phyloP scores from a whole-genome alignment of 2,329 filamentous ascomycete species.

The Stachybotrys elegans region DNA sequence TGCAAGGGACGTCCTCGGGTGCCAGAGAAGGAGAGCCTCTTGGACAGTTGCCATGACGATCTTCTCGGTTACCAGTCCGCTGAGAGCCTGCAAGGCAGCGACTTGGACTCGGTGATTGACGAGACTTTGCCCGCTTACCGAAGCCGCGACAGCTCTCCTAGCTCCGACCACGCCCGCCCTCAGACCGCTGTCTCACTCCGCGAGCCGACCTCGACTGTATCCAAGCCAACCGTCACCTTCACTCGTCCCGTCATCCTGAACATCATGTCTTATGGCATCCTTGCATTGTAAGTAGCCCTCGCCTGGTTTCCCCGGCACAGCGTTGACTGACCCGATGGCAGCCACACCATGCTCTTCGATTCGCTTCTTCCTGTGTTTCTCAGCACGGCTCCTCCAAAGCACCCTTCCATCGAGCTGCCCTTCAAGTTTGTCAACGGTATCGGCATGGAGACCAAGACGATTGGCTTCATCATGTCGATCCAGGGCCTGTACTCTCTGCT shows the following conservation, averaged over 20 bases:
- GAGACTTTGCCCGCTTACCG: slow-evolving; percentile 66
- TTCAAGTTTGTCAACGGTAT: slow-evolving; percentile 90
- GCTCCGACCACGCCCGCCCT: slow-evolving; percentile 28
- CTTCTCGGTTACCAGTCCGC: slow-evolving; percentile 54
- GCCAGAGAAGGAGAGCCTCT: slow-evolving; percentile 57
- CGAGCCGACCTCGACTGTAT: slow-evolving; percentile 17
- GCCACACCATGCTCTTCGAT: slow-evolving; percentile 96
- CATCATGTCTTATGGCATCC: slow-evolving; percentile 83
- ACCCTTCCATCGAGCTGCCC: slow-evolving; percentile 56
- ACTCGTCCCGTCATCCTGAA: slow-evolving; percentile 81
- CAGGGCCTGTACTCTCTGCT: slow-evolving; percentile 89
- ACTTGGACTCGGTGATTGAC: slow-evolving; percentile 27
- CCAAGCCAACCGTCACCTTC: slow-evolving; percentile 53
- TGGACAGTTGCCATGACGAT: slow-evolving; percentile 56
- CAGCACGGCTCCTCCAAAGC: slow-evolving; percentile 56
- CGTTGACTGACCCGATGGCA: slow-evolving; percentile 30
- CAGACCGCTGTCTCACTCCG: slow-evolving; percentile 9
- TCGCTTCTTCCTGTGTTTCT: slow-evolving; percentile 90
- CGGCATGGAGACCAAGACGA: slow-evolving; percentile 73
- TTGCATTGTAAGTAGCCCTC: slow-evolving; percentile 75
- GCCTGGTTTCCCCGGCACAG: not conserved
- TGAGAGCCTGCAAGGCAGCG: slow-evolving; percentile 5
- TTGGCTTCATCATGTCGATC: slow-evolving; percentile 81
- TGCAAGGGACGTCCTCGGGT: slow-evolving; percentile 31
- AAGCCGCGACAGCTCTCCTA: slow-evolving; percentile 52